Evolutionary conservation across 1,284 basidiomycete species (phyloP), one percentile per base, ranked within the genome.

Genomic region (Ustilago hordei): DNA sequence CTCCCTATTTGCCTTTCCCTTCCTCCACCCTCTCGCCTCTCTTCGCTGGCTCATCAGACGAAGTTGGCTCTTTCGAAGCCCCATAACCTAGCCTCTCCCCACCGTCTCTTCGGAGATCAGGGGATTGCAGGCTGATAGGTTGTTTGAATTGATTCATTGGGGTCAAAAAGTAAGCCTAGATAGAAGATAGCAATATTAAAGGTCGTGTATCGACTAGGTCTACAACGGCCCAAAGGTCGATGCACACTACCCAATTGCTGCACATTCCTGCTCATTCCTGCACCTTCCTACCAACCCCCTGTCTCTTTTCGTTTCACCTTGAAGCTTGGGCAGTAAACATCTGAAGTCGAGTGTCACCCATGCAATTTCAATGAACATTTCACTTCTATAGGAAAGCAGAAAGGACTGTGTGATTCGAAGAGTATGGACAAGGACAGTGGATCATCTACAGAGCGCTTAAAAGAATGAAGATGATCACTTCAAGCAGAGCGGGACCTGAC

Each of bases 91-190:
- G 74, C 23, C 74, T 76, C 74, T 75, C 34, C 60, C 57, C 57
- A 15, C 35, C 38, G 59, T 39, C 19, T 17, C 35, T 38, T 59
- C 47, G 31, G 5, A 54, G 54, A 23, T 8, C 19, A 35, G 54
- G 11, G 58, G 64, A 76, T 76, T 34, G 74, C 41, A 76, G 74
- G 74, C 74, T 64, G 31, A 59, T 76, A 76, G 74, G 55, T 76
- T 76, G 13, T 17, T 53, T 62, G 54, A 60, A 56, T 70, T 64
- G 57, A 70, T 57, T 43, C 38, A 57, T 39, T 60, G 74, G 74
- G 74, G 74, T 76, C 74, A 76, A 76, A 76, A 76, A 76, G 74
- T 71, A 64, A 76, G 74, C 74, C 74, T 71, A 76, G 58, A 76
- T 55, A n/a, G 35, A 75, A 45, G 4, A 55, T 31, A 58, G 69